Conservation (phyloP, 2,329 filamentous ascomycete species). For the Aschersonia sp. region DNA sequence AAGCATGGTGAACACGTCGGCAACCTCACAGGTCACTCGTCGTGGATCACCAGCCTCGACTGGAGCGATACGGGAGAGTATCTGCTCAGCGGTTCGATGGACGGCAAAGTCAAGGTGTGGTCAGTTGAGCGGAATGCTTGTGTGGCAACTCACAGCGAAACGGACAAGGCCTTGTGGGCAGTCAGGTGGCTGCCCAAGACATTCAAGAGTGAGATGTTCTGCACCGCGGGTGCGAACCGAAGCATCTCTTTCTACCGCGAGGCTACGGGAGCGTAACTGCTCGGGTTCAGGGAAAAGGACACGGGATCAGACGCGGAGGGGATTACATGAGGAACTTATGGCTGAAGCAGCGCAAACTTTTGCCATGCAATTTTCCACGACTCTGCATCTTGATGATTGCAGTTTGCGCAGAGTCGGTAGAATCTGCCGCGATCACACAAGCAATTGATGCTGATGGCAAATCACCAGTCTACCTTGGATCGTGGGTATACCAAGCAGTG, state of each 20-base stretch:
- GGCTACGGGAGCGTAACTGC: conserved; percentile 48
- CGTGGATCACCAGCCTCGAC: conserved; percentile 83
- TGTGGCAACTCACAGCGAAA: conserved; percentile 88
- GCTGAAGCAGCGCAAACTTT: too few species aligned
- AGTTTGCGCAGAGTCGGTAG: too few species aligned
- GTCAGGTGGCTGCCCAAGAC: conserved; percentile 73
- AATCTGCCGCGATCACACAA: too few species aligned
- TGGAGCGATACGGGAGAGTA: conserved; percentile 93
- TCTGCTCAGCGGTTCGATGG: conserved; percentile 73
- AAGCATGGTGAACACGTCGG: conserved; percentile 84
- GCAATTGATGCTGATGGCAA: too few species aligned
- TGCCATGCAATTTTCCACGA: too few species aligned
- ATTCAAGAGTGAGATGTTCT: conserved; percentile 56
- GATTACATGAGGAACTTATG: too few species aligned
- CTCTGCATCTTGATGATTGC: too few species aligned
- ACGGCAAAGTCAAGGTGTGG: conserved; percentile 95
- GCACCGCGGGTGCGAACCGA: conserved; percentile 60
- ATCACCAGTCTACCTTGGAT: too few species aligned
- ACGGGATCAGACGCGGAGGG: neutral
- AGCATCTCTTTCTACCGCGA: conserved; percentile 75
- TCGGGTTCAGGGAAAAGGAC: neutral
- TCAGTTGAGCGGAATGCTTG: conserved; percentile 70
- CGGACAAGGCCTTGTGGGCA: conserved; percentile 70
- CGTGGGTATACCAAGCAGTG: too few species aligned
- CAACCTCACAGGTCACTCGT: conserved; percentile 62